Base-by-base conservation (phyloP, 148 eudicot genomes). In the Beta vulgaris region DNA sequence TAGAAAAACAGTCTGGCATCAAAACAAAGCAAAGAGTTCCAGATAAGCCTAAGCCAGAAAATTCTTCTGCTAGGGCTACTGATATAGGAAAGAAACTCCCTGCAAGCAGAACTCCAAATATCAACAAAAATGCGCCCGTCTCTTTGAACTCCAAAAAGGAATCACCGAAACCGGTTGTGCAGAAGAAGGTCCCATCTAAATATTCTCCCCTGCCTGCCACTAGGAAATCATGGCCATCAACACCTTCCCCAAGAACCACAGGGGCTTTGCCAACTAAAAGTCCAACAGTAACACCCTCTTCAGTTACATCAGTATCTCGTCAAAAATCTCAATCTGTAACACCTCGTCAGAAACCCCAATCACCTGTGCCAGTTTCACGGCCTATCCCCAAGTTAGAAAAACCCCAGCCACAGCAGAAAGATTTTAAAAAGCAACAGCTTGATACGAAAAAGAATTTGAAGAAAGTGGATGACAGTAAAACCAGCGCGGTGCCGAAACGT, bases 221-320 rank as follows among this genome's bases (percentile, higher is more conserved):
- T 8, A 88, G 97, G 39, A 90, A 89, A 78, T 95, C 99, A 68
- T 95, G 94, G 96, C 91, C 98, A 59, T 83, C 97, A 40, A 71
- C 89, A 61, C 92, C 97, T 62, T 83, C 93, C 44, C 88, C 91
- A 40, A 84, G 93, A 88, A 64, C 80, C 68, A 40, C 81, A 23
- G 91, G 89, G 63, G 51, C 81, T 72, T 73, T 85, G 35, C 85
- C 98, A 39, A 85, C 91, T 85, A 90, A 79, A 80, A 85, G 84
- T 63, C 82, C 88, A 25, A 62, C 83, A 49, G 78, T 84, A 26
- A 76, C 82, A 73, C 62, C 87, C 57, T 80, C 94, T 73, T 71
- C 88, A 76, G 85, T 85, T 11, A 68, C 84, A 51, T 77, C 84
- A 37, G 85, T 84, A 32, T 81, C 87, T 55, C 91, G 89, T 54